Evolutionary conservation across 2,329 filamentous ascomycete species (phyloP).

Genomic region (Stenocarpella maydis): DNA sequence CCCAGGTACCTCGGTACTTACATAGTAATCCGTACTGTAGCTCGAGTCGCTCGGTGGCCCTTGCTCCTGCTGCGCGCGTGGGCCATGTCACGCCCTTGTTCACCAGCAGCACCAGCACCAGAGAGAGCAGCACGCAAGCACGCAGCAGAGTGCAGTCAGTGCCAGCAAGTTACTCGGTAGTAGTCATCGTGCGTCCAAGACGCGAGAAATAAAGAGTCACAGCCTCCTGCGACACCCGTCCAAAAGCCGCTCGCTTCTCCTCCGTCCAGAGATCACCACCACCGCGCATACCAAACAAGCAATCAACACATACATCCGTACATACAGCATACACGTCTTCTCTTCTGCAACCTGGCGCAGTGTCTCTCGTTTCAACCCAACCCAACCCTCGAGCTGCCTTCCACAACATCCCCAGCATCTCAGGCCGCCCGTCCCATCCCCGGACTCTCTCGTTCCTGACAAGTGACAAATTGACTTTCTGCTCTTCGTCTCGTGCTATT

Average conservation of each 20-base stretch:
- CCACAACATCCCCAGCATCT: neutral
- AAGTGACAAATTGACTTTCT: neutral
- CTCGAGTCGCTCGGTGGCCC: conserved; percentile 2
- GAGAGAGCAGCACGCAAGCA: neutral
- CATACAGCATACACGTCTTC: neutral
- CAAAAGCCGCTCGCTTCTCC: neutral
- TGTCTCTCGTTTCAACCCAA: conserved; percentile 29
- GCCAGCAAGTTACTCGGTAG: no score
- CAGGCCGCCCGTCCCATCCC: conserved; percentile 13
- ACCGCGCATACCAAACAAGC: neutral
- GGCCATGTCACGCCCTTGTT: conserved; percentile 9
- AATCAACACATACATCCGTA: no score
- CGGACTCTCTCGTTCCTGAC: conserved; percentile 24
- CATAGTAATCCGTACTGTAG: conserved; percentile 19
- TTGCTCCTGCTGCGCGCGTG: neutral
- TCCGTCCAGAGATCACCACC: conserved; percentile 1
- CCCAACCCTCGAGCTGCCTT: conserved; percentile 10
- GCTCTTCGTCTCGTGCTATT: conserved; percentile 3
- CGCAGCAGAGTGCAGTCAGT: neutral
- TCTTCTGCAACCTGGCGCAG: conserved; percentile 26
- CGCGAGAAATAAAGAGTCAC: conserved; percentile 26
- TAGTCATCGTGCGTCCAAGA: conserved; percentile 18
- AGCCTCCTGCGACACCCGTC: neutral
- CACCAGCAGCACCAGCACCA: neutral
- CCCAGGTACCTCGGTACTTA: no score